A percentile compares a stretch with the other conserved stretches of the same genome.
Evolutionary conservation across 2,329 filamentous ascomycete species (phyloP).

Genomic region (Alternaria triticimaculans): DNA sequence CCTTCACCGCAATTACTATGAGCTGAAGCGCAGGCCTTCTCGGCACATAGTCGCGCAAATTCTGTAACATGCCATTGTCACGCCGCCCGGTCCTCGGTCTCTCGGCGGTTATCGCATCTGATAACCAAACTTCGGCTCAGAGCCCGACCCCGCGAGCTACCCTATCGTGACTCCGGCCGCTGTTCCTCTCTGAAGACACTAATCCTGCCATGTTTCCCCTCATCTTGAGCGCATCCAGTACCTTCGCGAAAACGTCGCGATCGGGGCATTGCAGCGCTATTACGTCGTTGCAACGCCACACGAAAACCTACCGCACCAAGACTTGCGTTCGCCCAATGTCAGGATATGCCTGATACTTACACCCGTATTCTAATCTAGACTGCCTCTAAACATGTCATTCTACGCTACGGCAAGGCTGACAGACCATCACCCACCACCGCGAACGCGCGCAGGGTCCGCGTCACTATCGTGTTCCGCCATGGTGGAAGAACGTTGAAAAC

Average conservation of each 20-base stretch:
- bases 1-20: not conserved
- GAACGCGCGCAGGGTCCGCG: not conserved
- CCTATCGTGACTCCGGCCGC: not conserved
- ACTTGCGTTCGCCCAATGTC: not conserved
- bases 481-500: conserved; percentile 5
- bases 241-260: not conserved
- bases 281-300: conserved; percentile 12
- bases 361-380: not conserved
- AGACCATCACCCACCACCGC: not conserved
- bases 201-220: conserved; percentile 2
- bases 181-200: not conserved
- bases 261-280: not conserved
- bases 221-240: not conserved
- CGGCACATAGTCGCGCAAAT: conserved; percentile 8
- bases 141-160: not conserved
- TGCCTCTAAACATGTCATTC: not conserved
- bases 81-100: conserved; percentile 2
- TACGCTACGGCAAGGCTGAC: not conserved
- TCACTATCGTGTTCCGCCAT: not conserved
- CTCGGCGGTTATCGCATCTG: conserved; percentile 15
- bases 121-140: conserved; percentile 7
- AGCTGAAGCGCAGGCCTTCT: not conserved
- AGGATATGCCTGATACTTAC: not conserved
- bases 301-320: not conserved
- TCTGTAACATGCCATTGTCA: conserved; percentile 3